Conservation (phyloP, 257 asterid genomes). For the Oldenlandia corymbosa region DNA sequence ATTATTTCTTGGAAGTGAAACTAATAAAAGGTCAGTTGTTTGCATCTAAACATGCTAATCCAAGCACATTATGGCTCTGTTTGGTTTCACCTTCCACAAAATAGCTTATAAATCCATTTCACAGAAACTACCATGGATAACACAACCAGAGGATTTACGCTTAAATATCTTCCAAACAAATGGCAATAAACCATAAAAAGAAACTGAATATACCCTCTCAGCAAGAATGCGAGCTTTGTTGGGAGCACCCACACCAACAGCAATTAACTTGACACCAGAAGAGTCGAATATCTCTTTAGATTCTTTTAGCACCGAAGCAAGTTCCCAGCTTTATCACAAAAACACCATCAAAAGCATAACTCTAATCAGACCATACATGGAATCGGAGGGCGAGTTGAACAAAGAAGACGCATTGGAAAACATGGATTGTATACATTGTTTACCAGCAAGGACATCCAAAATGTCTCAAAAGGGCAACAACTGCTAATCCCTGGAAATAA, state of each 20-base stretch:
- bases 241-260: constrained; percentile 90
- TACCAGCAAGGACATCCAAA: constrained; percentile 94
- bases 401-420: not conserved
- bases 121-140: not conserved
- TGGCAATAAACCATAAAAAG: not conserved
- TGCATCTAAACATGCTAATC: not conserved
- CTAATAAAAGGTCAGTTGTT: not conserved
- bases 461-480: constrained; percentile 87
- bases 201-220: constrained; percentile 47
- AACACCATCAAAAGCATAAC: constrained; percentile 3
- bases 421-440: constrained; percentile 5
- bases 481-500: constrained; percentile 64
- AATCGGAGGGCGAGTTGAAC: not conserved
- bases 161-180: not conserved
- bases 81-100: no score
- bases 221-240: constrained; percentile 76
- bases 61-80: not conserved
- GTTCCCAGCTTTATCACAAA: constrained; percentile 65
- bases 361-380: not conserved
- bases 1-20: not conserved
- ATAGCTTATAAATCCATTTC: no score
- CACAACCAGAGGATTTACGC: not conserved
- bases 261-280: constrained; percentile 79
- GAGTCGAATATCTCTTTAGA: constrained; percentile 57
- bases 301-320: constrained; percentile 65